Evolutionary conservation across 208 protist genomes (phyloP), one percentile per base, ranked within the genome.

Genomic region (Plasmodiophora brassicae): DNA sequence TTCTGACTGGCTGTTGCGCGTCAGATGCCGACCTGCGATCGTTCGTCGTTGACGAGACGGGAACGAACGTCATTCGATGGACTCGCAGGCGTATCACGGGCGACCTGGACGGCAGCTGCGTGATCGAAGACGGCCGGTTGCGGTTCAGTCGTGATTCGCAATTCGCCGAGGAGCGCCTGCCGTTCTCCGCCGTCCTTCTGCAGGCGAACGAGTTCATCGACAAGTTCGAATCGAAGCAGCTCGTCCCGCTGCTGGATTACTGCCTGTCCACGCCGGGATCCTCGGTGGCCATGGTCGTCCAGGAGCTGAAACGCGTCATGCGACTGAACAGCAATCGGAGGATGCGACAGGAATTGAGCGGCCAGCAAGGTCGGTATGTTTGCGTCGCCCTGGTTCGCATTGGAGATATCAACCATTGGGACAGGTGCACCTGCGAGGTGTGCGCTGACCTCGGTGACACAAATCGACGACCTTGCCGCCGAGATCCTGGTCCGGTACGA

Each of bases 391-490:
- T 28, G 20, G 25, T 57, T 25, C 14, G 50, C 20, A 28, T 14
- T 57, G 14, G 20, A 28, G 50, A 57, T 57, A 28, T 25, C 50
- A 57, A 57, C 50, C 50, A 25, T 57, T 57, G 50, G 14, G 50
- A 57, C 50, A 57, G 50, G 20, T 28, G 20, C 50, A 57, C 14
- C 14, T 28, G 50, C 50, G 25, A 14, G 25, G 50, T 14, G 25
- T 57, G 14, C 25, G 14, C 50, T 25, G 25, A 25, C 25, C 20
- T 57, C 25, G 50, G n/a, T 5, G 14, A n/a, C n/a, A n/a, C n/a
- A 78, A 32, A 78, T 78, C n/a, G 65, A 78, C 14, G 65, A 78
- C 41, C 41, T 78, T 78, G 65, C 65, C 41, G 65, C 65, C n/a
- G 5, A 78, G 32, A 5, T 78, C 5, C 20, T 78, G 5, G n/a